Evolutionary conservation across 1,284 basidiomycete species (phyloP).

Genomic region (Ustilago xerochloae): DNA sequence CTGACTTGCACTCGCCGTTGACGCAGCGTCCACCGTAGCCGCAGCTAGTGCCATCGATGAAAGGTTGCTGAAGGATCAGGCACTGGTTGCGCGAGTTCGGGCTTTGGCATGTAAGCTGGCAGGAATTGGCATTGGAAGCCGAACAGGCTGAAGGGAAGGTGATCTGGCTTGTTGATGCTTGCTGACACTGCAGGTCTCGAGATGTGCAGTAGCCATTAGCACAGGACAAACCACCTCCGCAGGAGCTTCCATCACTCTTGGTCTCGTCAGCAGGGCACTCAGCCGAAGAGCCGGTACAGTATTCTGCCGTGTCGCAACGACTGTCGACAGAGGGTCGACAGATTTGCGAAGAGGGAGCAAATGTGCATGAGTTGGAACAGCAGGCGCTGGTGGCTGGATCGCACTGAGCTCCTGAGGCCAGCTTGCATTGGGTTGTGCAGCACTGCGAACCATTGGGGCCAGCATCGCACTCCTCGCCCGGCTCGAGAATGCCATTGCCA

Average conservation of each 20-base stretch:
- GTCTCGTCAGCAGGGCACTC: slow-evolving; percentile 79
- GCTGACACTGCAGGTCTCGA: slow-evolving; percentile 80
- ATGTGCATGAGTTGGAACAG: slow-evolving; percentile 79
- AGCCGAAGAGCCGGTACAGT: slow-evolving; percentile 80
- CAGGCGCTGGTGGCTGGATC: slow-evolving; percentile 82
- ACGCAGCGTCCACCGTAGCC: slow-evolving; percentile 74
- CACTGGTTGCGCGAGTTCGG: slow-evolving; percentile 75
- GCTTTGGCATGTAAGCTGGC: slow-evolving; percentile 83
- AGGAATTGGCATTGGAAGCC: slow-evolving; percentile 73
- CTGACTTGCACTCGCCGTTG: slow-evolving; percentile 76
- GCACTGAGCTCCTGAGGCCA: slow-evolving; percentile 78
- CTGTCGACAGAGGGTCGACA: slow-evolving; percentile 79
- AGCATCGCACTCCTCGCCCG: slow-evolving; percentile 87
- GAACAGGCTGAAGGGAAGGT: slow-evolving; percentile 77
- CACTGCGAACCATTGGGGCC: slow-evolving; percentile 77
- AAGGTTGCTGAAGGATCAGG: slow-evolving; percentile 78
- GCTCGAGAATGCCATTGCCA: slow-evolving; percentile 71
- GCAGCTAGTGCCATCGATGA: slow-evolving; percentile 87
- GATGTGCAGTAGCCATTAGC: slow-evolving; percentile 86
- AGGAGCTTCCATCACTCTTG: slow-evolving; percentile 75
- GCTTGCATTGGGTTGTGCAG: slow-evolving; percentile 83
- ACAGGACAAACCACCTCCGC: slow-evolving; percentile 75
- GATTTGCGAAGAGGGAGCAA: slow-evolving; percentile 75
- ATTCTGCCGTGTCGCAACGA: slow-evolving; percentile 81
- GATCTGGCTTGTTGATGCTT: slow-evolving; percentile 74